phyloP scores from a whole-genome alignment of 805 yeast species.

The Priceomyces medius region DNA sequence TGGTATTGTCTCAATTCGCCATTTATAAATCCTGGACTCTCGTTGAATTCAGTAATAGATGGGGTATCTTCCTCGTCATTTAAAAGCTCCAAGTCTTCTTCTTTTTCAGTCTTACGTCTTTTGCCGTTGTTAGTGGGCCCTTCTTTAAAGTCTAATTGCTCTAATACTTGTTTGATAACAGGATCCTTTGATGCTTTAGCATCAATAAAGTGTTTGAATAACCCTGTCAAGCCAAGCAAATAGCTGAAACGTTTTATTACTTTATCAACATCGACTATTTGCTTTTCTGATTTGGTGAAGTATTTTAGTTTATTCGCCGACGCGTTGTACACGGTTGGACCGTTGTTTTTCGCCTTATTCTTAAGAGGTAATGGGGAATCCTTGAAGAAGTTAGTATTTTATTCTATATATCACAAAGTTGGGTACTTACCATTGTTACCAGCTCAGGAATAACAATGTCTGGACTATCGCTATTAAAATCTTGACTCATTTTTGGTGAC shows the following conservation, averaged over 20 bases:
- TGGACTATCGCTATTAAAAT: background rate
- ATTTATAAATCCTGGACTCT: slow-evolving; percentile 49
- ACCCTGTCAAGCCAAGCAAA: slow-evolving; percentile 60
- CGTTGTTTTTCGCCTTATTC: background rate
- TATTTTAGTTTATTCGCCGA: slow-evolving; percentile 19
- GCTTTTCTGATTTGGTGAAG: slow-evolving; percentile 34
- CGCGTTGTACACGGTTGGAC: background rate
- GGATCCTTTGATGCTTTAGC: slow-evolving; percentile 64
- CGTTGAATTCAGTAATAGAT: slow-evolving; percentile 47
- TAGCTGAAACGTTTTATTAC: slow-evolving; percentile 69
- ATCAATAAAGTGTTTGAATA: slow-evolving; percentile 68
- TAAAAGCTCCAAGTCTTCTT: slow-evolving; percentile 75
- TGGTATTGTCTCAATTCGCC: slow-evolving; percentile 73
- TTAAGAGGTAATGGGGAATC: background rate
- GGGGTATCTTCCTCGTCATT: slow-evolving; percentile 47
- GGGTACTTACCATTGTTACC: background rate
- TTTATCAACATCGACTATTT: slow-evolving; percentile 51
- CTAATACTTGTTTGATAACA: slow-evolving; percentile 51
- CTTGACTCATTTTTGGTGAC: background rate
- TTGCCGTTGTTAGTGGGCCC: slow-evolving; percentile 30
- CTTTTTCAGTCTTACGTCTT: slow-evolving; percentile 71
- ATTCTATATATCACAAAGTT: background rate
- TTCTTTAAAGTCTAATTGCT: slow-evolving; percentile 30
- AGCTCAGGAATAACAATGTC: background rate
- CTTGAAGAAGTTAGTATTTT: background rate